Percentiles rank a stretch among this genome's conserved stretches.
Evolutionary conservation across 495 filamentous ascomycete genomes (phyloP).

Genomic region (Tuber aestivum): DNA sequence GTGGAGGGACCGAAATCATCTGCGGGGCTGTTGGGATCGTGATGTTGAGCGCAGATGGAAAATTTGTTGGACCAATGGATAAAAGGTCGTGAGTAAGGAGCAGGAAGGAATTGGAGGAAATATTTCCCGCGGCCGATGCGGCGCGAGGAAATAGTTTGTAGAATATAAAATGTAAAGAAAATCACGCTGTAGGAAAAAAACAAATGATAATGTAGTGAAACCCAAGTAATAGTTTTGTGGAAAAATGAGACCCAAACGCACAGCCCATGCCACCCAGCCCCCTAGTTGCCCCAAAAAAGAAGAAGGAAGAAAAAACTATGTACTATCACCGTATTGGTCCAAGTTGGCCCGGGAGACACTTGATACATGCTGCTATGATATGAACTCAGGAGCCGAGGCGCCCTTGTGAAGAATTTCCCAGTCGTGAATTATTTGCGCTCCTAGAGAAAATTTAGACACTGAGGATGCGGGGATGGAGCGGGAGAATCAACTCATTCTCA

Average conservation of each 20-base stretch:
- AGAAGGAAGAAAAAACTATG: not conserved
- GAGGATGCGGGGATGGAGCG: not conserved
- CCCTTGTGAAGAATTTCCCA: not conserved
- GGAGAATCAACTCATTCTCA: not conserved
- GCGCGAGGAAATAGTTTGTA: not conserved
- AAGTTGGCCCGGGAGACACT: not conserved
- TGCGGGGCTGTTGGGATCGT: not conserved
- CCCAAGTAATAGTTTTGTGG: not conserved
- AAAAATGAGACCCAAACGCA: constrained; percentile 2
- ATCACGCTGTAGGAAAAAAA: not conserved
- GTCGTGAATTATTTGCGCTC: not conserved
- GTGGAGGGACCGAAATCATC: not conserved
- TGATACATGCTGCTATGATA: not conserved
- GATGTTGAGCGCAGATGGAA: not conserved
- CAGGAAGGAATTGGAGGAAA: not conserved
- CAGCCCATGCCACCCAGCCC: constrained; percentile 1
- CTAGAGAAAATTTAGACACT: not conserved
- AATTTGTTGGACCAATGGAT: not conserved
- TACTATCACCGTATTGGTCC: not conserved
- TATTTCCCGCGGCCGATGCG: not conserved
- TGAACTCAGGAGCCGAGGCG: not conserved
- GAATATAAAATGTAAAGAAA: not conserved
- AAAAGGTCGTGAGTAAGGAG: not conserved
- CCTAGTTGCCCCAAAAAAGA: not conserved
- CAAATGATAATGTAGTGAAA: not conserved